A percentile compares a stretch with the other conserved stretches of the same genome.
Evolutionary conservation across 176 grass and related monocot genomes (phyloP).

Genomic region (Miscanthus lutarioriparius): DNA sequence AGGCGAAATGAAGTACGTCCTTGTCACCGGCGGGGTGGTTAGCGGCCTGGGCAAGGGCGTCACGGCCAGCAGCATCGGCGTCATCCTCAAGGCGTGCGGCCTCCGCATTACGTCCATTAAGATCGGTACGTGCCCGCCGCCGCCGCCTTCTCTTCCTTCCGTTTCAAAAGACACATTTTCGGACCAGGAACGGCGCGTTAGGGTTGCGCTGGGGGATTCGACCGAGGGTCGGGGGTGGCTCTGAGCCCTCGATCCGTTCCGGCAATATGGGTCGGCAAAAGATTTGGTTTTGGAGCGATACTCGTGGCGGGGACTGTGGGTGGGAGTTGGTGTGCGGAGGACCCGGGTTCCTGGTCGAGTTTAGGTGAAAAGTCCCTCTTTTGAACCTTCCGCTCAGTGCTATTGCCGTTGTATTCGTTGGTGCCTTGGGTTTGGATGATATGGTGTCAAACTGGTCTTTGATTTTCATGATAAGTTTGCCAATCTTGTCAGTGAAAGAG

Average conservation of each 20-base stretch:
- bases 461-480: slow-evolving; percentile 35
- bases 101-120: slow-evolving; percentile 74
- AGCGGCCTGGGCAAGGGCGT: slow-evolving; percentile 72
- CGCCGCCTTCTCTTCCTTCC: slow-evolving; percentile 10
- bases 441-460: slow-evolving; percentile 7
- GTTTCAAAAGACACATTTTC: not conserved
- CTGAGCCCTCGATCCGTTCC: slow-evolving; percentile 38
- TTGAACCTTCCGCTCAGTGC: slow-evolving; percentile 28
- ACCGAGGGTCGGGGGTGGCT: not conserved
- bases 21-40: slow-evolving; percentile 68
- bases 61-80: slow-evolving; percentile 69
- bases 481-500: slow-evolving; percentile 34
- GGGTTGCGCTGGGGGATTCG: not conserved
- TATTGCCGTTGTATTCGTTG: slow-evolving; percentile 14
- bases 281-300: slow-evolving; percentile 43
- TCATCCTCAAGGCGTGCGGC: slow-evolving; percentile 65
- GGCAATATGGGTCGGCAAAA: slow-evolving; percentile 3
- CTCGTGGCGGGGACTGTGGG: slow-evolving; percentile 28
- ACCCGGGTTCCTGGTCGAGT: slow-evolving; percentile 20
- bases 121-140: slow-evolving; percentile 51
- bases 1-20: slow-evolving; percentile 68
- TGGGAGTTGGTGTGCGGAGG: slow-evolving; percentile 37
- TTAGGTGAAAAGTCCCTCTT: slow-evolving; percentile 52
- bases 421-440: slow-evolving; percentile 14
- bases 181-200: not conserved